These are phyloP conservation scores for Apiospora rasikravindrae DNA, from an alignment of 2,329 filamentous ascomycete genomes.

Conservation along the genomic window DNA sequence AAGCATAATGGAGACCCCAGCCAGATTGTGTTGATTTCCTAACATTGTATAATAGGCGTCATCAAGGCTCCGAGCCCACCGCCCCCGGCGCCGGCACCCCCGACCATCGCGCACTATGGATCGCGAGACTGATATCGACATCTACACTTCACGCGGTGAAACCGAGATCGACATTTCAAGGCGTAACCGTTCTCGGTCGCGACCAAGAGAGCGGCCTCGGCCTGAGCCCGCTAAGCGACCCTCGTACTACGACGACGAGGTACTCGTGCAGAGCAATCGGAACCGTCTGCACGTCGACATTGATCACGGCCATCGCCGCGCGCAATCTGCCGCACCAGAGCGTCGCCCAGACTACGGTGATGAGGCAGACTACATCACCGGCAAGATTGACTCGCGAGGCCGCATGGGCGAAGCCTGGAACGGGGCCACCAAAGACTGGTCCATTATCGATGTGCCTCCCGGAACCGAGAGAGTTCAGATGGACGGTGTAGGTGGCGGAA, in stretches of 20 bases:
- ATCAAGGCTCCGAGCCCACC: constrained; percentile 49
- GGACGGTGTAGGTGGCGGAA: constrained; percentile 78
- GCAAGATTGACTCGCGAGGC: constrained; percentile 62
- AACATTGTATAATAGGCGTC: constrained; percentile 48
- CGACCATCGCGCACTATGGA: constrained; percentile 54
- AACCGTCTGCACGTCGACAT: constrained; percentile 52
- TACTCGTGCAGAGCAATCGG: constrained; percentile 65
- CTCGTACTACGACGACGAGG: constrained; percentile 58
- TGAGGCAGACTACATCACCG: constrained; percentile 67
- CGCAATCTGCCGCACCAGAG: constrained; percentile 56
- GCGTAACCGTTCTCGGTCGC: constrained; percentile 41
- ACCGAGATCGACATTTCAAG: constrained; percentile 64
- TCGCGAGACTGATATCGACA: constrained; percentile 66
- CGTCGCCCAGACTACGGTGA: constrained; percentile 60
- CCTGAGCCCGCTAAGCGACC: constrained; percentile 41
- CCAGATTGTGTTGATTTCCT: constrained; percentile 11
- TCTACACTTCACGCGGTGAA: constrained; percentile 57
- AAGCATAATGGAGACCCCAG: constrained; percentile 29
- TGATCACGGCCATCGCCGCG: constrained; percentile 47
- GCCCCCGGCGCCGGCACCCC: constrained; percentile 57
- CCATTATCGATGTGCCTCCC: constrained; percentile 82
- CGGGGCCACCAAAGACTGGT: constrained; percentile 78
- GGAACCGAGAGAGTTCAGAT: constrained; percentile 82
- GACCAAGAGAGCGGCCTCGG: constrained; percentile 33
- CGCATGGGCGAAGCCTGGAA: constrained; percentile 75